Evolutionary conservation across 1,284 basidiomycete species (phyloP).

Genomic region (Malassezia sp.): DNA sequence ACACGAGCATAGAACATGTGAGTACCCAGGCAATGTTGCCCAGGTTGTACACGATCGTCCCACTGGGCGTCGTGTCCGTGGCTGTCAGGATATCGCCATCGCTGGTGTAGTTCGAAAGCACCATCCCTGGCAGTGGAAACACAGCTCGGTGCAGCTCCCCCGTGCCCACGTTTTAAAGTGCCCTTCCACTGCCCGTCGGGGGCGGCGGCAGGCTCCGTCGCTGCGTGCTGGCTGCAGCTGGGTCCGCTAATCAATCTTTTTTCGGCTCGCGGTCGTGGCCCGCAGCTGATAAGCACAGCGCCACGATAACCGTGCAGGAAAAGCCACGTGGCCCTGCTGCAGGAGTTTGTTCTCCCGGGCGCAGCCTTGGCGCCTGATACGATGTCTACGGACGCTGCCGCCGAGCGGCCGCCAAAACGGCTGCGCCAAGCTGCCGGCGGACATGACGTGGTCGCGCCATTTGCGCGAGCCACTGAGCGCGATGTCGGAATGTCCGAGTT

Average conservation of each 20-base stretch:
- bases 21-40: slow-evolving; percentile 53
- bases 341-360: too few relatives aligned
- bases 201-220: too few relatives aligned
- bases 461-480: slow-evolving; percentile 1
- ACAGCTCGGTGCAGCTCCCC: too few relatives aligned
- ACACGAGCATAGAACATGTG: slow-evolving; percentile 54
- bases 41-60: slow-evolving; percentile 43
- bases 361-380: too few relatives aligned
- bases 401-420: slow-evolving; percentile 3
- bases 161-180: too few relatives aligned
- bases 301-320: slow-evolving; percentile 8
- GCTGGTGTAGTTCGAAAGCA: slow-evolving; percentile 20
- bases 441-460: too few relatives aligned
- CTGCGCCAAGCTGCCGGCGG: too few relatives aligned
- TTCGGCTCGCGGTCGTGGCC: too few relatives aligned
- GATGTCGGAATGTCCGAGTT: slow-evolving; percentile 31
- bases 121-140: slow-evolving; percentile 20
- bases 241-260: too few relatives aligned
- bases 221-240: too few relatives aligned
- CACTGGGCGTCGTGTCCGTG: slow-evolving; percentile 7
- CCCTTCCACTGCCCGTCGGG: too few relatives aligned
- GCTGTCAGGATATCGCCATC: slow-evolving; percentile 18
- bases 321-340: slow-evolving; percentile 7
- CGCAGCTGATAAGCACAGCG: slow-evolving; percentile 8
- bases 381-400: too few relatives aligned